A percentile compares a stretch with the other conserved stretches of the same genome.
Conservation (phyloP, 2,329 filamentous ascomycete genomes). For the Macrophomina pseudophaseolina region DNA sequence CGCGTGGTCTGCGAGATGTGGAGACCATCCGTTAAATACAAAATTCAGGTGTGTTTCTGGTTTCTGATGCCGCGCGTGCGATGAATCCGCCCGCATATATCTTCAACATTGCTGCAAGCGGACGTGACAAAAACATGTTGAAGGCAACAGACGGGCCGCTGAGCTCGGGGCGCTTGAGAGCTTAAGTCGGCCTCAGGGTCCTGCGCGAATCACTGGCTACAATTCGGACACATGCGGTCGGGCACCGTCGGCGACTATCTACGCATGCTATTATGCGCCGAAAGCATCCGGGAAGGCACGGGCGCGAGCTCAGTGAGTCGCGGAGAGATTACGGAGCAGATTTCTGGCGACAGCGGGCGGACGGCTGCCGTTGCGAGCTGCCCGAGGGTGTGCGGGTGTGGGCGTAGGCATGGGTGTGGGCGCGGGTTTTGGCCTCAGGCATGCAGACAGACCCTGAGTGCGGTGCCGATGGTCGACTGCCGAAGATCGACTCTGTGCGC, state of each 20-base stretch:
- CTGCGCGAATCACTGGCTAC: conserved; percentile 13
- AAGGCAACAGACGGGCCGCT: neutral
- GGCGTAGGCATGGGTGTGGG: neutral
- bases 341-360: neutral
- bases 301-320: neutral
- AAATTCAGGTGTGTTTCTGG: too few species aligned
- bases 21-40: too few species aligned
- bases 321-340: conserved; percentile 8
- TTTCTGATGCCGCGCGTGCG: too few species aligned
- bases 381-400: neutral
- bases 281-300: neutral
- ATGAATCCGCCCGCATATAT: too few species aligned
- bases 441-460: neutral
- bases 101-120: too few species aligned
- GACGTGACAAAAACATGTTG: too few species aligned
- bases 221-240: conserved; percentile 10
- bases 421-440: conserved; percentile 4
- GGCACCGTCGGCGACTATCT: conserved; percentile 17
- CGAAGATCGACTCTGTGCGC: conserved; percentile 26
- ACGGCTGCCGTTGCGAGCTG: neutral
- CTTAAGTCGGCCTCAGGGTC: conserved; percentile 4
- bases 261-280: neutral
- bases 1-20: too few species aligned
- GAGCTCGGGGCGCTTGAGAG: conserved; percentile 9
- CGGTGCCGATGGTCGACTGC: conserved; percentile 25